A percentile compares a stretch with the other conserved stretches of the same genome.
These are phyloP conservation scores for Penicillium lividum DNA, from an alignment of 495 filamentous ascomycete species.

Conservation along the genomic window DNA sequence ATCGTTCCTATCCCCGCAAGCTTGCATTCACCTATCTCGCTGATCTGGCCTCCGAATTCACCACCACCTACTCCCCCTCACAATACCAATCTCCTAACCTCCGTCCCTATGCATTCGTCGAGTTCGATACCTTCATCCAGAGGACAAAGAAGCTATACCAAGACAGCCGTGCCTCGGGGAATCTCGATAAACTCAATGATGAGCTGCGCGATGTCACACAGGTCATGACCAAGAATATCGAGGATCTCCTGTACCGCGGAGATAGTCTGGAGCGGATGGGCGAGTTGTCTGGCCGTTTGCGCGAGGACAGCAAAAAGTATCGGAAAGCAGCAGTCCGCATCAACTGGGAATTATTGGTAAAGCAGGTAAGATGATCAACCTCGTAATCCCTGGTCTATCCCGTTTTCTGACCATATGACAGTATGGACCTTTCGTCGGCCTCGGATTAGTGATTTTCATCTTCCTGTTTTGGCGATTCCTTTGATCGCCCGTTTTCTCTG, in stretches of 20 bases:
- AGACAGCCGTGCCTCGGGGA: slow-evolving; percentile 81
- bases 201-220: slow-evolving; percentile 97
- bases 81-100: slow-evolving; percentile 74
- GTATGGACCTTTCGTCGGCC: slow-evolving; percentile 84
- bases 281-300: slow-evolving; percentile 79
- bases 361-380: slow-evolving; percentile 62
- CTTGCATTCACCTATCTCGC: slow-evolving; percentile 98
- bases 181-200: slow-evolving; percentile 88
- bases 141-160: slow-evolving; percentile 93
- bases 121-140: slow-evolving; percentile 96
- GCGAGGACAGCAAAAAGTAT: slow-evolving; percentile 95
- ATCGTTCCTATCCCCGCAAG: slow-evolving; percentile 93
- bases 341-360: slow-evolving; percentile 95
- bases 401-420: slow-evolving; percentile 34
- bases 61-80: slow-evolving; percentile 70
- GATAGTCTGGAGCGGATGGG: slow-evolving; percentile 97
- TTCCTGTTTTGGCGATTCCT: slow-evolving; percentile 95
- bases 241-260: slow-evolving; percentile 92
- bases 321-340: slow-evolving; percentile 89
- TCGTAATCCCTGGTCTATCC: neutral
- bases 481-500: slow-evolving; percentile 37
- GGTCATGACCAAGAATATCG: slow-evolving; percentile 99
- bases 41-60: slow-evolving; percentile 89
- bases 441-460: slow-evolving; percentile 77
- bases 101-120: slow-evolving; percentile 93